Conservation (phyloP, 2,329 filamentous ascomycete genomes). For the Verticillium tricorpus region DNA sequence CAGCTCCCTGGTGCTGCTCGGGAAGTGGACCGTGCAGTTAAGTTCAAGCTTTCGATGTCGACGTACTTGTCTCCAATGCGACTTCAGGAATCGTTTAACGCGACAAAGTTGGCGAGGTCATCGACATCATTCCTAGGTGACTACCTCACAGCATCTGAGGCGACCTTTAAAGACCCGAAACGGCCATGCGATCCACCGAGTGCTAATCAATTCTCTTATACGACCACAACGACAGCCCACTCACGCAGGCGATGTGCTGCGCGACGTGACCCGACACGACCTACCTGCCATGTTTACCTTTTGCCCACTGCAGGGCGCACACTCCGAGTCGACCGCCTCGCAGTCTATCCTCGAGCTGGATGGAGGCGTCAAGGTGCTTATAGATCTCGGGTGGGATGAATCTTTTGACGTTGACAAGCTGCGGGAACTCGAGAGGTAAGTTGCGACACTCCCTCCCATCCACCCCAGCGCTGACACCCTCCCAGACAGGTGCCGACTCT, state of each 20-base stretch:
- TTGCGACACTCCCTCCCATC: slow-evolving; percentile 2
- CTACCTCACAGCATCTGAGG: background rate
- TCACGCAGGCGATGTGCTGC: background rate
- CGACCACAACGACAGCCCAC: background rate
- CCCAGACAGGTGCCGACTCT: slow-evolving; percentile 81
- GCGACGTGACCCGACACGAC: background rate
- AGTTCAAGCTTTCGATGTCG: background rate
- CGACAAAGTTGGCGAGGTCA: background rate
- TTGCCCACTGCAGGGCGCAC: slow-evolving; percentile 85
- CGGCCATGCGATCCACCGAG: background rate
- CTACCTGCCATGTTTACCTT: slow-evolving; percentile 83
- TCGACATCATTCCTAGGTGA: background rate
- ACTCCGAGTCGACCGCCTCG: slow-evolving; percentile 79
- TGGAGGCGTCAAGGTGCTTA: slow-evolving; percentile 89
- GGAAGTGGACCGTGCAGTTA: background rate
- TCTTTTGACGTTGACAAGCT: slow-evolving; percentile 79
- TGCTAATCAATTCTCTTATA: background rate
- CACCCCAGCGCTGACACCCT: slow-evolving; percentile 12
- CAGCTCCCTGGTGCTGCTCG: background rate
- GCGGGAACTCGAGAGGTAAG: slow-evolving; percentile 83
- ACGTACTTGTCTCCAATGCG: slow-evolving; percentile 1
- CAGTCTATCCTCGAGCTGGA: slow-evolving; percentile 97
- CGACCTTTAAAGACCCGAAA: background rate
- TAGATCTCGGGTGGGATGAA: slow-evolving; percentile 96
- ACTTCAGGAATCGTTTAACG: background rate